A percentile compares a stretch with the other conserved stretches of the same genome.
phyloP scores from a whole-genome alignment of 495 filamentous ascomycete genomes.

The Penicillium cosmopolitanum region DNA sequence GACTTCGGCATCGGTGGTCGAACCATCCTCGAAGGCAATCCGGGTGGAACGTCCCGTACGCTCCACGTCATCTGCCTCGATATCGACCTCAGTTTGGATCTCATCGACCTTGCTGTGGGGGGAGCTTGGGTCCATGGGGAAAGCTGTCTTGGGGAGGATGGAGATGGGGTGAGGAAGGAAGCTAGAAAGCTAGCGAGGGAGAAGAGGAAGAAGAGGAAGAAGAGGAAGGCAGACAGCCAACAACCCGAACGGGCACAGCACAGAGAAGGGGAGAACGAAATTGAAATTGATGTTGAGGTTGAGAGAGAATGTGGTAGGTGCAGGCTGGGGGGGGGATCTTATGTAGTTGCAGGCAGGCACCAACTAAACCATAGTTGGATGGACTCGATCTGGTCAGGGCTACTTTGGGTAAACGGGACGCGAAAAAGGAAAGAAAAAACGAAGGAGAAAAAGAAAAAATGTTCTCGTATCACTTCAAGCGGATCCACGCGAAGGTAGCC shows the following conservation, averaged over 20 bases:
- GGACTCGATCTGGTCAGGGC: not conserved
- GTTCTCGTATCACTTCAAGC: slow-evolving; percentile 10
- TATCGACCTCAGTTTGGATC: slow-evolving; percentile 17
- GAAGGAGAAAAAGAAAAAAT: not conserved
- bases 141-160: slow-evolving; percentile 2
- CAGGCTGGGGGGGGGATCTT: not conserved
- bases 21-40: slow-evolving; percentile 31
- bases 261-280: not conserved
- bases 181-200: not conserved
- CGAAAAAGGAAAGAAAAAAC: slow-evolving; percentile 4
- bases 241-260: slow-evolving; percentile 16
- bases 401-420: not conserved
- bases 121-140: slow-evolving; percentile 16
- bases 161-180: not conserved
- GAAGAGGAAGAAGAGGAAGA: slow-evolving; percentile 10
- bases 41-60: slow-evolving; percentile 16
- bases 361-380: not conserved
- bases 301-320: no score
- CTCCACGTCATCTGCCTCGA: slow-evolving; percentile 26
- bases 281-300: no score
- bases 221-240: slow-evolving; percentile 19
- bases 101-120: slow-evolving; percentile 10
- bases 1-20: slow-evolving; percentile 20
- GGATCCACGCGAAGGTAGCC: slow-evolving; percentile 22
- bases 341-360: not conserved